These are phyloP conservation scores for Talaromyces sp. DNA, from an alignment of 2,329 filamentous ascomycete species.

Conservation along the genomic window DNA sequence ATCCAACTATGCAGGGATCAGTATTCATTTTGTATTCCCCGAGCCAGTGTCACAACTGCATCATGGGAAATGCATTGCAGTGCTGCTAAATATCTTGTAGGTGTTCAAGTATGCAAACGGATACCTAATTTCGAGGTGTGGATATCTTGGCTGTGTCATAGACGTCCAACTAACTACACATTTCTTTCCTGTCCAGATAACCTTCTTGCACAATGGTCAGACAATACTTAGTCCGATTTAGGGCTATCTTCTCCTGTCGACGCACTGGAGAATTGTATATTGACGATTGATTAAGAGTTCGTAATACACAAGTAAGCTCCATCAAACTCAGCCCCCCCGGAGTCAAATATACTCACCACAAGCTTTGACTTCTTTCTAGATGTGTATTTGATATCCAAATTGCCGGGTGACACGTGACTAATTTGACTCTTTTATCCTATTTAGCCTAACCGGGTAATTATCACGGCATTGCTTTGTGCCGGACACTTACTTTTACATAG, in stretches of 20 bases:
- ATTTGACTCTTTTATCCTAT: not conserved
- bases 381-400: not conserved
- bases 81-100: too few relatives aligned
- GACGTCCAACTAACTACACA: too few relatives aligned
- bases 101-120: not conserved
- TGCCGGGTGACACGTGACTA: constrained; percentile 4
- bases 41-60: not conserved
- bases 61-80: not conserved
- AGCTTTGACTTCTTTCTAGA: not conserved
- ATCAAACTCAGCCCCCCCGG: not conserved
- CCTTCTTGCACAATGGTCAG: too few relatives aligned
- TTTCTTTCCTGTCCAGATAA: too few relatives aligned
- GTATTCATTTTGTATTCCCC: not conserved
- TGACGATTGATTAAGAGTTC: too few relatives aligned
- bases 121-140: not conserved
- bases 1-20: not conserved
- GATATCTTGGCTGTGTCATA: not conserved
- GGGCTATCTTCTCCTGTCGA: too few relatives aligned
- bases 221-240: too few relatives aligned
- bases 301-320: not conserved
- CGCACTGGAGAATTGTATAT: too few relatives aligned
- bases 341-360: not conserved
- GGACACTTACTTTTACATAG: not conserved
- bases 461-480: not conserved
- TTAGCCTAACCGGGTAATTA: not conserved